Conservation (phyloP, 2,329 filamentous ascomycete genomes). For the Calonectria pseudoturangicola region DNA sequence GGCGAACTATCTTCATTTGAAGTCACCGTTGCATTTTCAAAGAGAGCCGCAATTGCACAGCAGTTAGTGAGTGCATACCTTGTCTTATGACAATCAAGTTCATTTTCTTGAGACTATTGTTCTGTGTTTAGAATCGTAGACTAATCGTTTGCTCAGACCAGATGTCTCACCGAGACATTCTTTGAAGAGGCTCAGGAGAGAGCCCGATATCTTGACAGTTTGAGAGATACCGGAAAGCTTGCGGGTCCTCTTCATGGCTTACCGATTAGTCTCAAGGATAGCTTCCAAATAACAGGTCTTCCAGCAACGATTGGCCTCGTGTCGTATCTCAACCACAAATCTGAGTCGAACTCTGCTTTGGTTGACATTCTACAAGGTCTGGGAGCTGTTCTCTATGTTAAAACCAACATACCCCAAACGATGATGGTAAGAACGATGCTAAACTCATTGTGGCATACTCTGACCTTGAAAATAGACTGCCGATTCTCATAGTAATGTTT, state of each 20-base stretch:
- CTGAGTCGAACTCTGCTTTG: conserved; percentile 36
- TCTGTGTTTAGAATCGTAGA: no score
- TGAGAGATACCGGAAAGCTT: conserved; percentile 35
- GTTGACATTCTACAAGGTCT: conserved; percentile 38
- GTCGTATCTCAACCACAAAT: conserved; percentile 29
- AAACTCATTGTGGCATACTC: neutral
- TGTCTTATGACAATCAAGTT: no score
- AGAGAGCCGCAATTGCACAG: no score
- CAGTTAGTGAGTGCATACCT: no score
- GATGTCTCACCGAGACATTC: conserved; percentile 49
- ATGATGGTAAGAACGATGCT: conserved; percentile 36
- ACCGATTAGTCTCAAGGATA: conserved; percentile 41
- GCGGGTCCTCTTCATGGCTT: conserved; percentile 48
- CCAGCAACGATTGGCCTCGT: conserved; percentile 39
- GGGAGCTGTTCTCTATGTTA: conserved; percentile 39
- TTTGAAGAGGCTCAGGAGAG: conserved; percentile 60
- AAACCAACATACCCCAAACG: conserved; percentile 43
- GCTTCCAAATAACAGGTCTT: conserved; percentile 30
- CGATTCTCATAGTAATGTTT: conserved; percentile 66
- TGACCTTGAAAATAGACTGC: conserved; percentile 19
- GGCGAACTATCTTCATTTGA: no score
- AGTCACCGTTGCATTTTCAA: no score
- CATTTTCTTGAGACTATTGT: no score
- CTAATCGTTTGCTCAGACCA: no score
- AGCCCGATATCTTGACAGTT: conserved; percentile 46